A percentile compares a stretch with the other conserved stretches of the same genome.
These are phyloP conservation scores for Rutidosis leptorrhynchoides DNA, from an alignment of 129 eudicot genomes.

Conservation along the genomic window DNA sequence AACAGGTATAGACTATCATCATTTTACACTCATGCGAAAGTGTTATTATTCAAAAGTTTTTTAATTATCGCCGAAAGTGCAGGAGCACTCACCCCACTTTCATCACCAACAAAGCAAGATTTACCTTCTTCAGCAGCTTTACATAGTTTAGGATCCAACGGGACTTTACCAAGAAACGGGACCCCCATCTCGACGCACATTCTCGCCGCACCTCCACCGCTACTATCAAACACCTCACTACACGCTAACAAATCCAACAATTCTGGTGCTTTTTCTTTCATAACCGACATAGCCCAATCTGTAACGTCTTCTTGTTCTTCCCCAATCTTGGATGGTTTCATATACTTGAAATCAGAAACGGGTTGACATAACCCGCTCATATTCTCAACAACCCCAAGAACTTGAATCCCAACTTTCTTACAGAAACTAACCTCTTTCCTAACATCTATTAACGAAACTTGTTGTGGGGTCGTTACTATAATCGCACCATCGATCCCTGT, in stretches of 20 bases:
- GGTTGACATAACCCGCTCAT: slow-evolving; percentile 83
- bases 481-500: slow-evolving; percentile 93
- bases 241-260: slow-evolving; percentile 53
- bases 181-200: slow-evolving; percentile 84
- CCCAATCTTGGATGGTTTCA: slow-evolving; percentile 43
- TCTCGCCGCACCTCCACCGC: slow-evolving; percentile 74
- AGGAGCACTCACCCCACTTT: slow-evolving; percentile 62
- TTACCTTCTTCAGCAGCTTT: slow-evolving; percentile 91
- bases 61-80: slow-evolving; percentile 65
- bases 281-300: slow-evolving; percentile 37
- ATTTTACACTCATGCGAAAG: slow-evolving; percentile 1
- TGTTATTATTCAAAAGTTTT: slow-evolving; percentile 46
- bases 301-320: slow-evolving; percentile 61
- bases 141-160: slow-evolving; percentile 79
- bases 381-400: slow-evolving; percentile 90
- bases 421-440: slow-evolving; percentile 84
- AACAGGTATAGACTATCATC: not conserved
- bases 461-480: slow-evolving; percentile 91
- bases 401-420: slow-evolving; percentile 71
- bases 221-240: slow-evolving; percentile 81
- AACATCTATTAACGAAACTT: slow-evolving; percentile 87
- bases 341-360: slow-evolving; percentile 49
- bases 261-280: slow-evolving; percentile 77
- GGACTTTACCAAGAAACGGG: slow-evolving; percentile 84
- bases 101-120: slow-evolving; percentile 68